Conservation (phyloP, 306 rosid species). For the Vicia villosa region DNA sequence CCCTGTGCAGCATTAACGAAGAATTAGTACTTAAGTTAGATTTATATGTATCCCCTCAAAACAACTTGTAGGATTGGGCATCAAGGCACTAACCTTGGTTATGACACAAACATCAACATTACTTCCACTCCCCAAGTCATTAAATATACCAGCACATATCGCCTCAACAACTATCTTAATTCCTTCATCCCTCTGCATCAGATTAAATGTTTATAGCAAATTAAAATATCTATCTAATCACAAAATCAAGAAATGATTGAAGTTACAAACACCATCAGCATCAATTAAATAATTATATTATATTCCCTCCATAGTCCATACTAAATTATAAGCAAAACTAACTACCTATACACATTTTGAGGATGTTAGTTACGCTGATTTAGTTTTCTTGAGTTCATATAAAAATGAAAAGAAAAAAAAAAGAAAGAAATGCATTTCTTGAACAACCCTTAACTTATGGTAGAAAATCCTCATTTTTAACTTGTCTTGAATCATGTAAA, state of each 20-base stretch:
- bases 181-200: slow-evolving; percentile 75
- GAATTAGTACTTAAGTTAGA: slow-evolving; percentile 15
- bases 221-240: slow-evolving; percentile 5
- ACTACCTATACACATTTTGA: background rate
- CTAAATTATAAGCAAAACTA: background rate
- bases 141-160: slow-evolving; percentile 89
- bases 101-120: slow-evolving; percentile 92
- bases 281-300: background rate
- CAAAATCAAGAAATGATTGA: background rate
- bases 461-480: background rate
- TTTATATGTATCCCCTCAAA: slow-evolving; percentile 13
- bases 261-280: slow-evolving; percentile 19
- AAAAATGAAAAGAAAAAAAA: background rate
- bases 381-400: background rate
- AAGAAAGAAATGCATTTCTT: background rate
- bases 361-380: background rate
- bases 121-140: slow-evolving; percentile 98
- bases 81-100: slow-evolving; percentile 73
- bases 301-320: background rate
- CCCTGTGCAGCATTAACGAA: slow-evolving; percentile 60
- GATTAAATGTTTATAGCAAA: slow-evolving; percentile 11
- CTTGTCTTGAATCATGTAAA: background rate
- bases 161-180: slow-evolving; percentile 76
- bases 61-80: slow-evolving; percentile 12
- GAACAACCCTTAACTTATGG: background rate